A percentile compares a stretch with the other conserved stretches of the same genome.
These are phyloP conservation scores for Glaciozyma martinii DNA, from an alignment of 768 basidiomycete genomes.

Conservation along the genomic window DNA sequence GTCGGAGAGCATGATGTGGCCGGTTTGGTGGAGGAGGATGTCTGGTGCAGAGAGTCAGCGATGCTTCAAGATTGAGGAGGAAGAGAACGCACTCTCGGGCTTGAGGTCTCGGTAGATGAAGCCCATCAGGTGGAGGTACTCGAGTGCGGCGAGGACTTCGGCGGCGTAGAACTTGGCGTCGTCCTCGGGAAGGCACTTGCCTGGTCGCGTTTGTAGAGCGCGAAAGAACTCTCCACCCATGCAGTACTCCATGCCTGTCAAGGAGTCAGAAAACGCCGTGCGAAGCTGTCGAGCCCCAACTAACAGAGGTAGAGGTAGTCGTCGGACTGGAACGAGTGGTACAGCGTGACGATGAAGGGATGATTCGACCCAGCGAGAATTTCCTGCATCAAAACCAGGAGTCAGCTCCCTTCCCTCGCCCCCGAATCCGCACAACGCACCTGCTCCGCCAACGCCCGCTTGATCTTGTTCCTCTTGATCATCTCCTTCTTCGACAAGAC, in stretches of 20 bases:
- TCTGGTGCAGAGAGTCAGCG: constrained; percentile 48
- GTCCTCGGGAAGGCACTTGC: constrained; percentile 93
- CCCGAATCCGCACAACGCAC: constrained; percentile 25
- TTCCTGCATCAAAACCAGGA: constrained; percentile 44
- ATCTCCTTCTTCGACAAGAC: constrained; percentile 98
- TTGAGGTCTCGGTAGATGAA: constrained; percentile 99
- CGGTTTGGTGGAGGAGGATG: constrained; percentile 91
- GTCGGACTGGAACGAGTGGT: constrained; percentile 98
- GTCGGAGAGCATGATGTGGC: constrained; percentile 98
- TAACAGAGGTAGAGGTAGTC: constrained; percentile 91
- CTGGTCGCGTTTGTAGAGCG: constrained; percentile 86
- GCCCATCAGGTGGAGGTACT: constrained; percentile 98
- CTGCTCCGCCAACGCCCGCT: constrained; percentile 94
- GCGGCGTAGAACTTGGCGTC: constrained; percentile 96
- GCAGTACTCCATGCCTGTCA: constrained; percentile 76
- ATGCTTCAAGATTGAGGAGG: too few species aligned
- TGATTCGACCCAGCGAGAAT: constrained; percentile 97
- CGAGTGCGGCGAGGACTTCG: constrained; percentile 92
- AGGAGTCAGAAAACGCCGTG: not conserved
- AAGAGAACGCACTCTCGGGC: constrained; percentile 75
- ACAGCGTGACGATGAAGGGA: constrained; percentile 97
- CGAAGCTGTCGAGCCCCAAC: not conserved
- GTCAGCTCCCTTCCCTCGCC: not conserved
- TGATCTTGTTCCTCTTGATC: constrained; percentile 99
- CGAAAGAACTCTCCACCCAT: constrained; percentile 99